phyloP scores from a whole-genome alignment of 768 basidiomycete genomes.

The Mycena albidolilacea region DNA sequence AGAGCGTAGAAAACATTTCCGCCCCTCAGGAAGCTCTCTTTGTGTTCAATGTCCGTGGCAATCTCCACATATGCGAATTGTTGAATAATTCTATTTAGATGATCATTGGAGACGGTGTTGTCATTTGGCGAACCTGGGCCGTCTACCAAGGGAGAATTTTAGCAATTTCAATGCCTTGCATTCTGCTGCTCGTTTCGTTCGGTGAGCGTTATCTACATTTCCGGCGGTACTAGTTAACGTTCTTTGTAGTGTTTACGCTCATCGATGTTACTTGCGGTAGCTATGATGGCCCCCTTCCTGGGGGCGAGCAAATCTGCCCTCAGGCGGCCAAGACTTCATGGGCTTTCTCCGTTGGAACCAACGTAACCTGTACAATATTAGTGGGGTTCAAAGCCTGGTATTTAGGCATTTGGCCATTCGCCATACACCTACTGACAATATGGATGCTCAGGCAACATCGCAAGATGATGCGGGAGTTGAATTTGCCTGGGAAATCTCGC shows the following conservation, averaged over 20 bases:
- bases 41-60: not conserved
- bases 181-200: not conserved
- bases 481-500: not conserved
- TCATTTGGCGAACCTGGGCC: not conserved
- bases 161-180: not conserved
- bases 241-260: not conserved
- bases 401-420: not conserved
- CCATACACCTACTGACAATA: not conserved
- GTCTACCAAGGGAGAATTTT: not conserved
- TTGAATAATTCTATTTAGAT: not conserved
- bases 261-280: not conserved
- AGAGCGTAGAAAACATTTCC: not conserved
- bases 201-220: not conserved
- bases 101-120: not conserved
- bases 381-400: not conserved
- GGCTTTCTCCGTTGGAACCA: not conserved
- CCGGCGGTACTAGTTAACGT: not conserved
- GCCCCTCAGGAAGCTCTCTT: not conserved
- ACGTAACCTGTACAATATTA: not conserved
- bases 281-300: not conserved
- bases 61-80: not conserved
- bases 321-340: not conserved
- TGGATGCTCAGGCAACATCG: not conserved
- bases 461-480: not conserved
- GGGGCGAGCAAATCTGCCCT: not conserved